These are phyloP conservation scores for baker's yeast (Saccharomyces cerevisiae) DNA, from an alignment of 805 yeast species.

Conservation along the genomic window DNA sequence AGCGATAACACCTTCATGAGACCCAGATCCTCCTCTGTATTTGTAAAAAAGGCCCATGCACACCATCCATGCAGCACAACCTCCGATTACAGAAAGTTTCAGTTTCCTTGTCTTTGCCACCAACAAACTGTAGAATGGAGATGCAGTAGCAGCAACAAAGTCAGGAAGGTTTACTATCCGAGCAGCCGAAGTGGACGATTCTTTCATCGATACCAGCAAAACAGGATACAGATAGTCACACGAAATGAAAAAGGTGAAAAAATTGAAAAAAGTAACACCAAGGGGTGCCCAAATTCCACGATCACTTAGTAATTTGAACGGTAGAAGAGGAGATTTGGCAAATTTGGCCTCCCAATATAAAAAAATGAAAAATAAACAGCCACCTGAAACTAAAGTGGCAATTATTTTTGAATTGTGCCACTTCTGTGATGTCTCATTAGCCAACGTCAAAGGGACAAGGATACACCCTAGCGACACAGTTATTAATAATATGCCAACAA, in stretches of 20 bases:
- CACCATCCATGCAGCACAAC: slow-evolving; percentile 44
- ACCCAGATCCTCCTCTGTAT: slow-evolving; percentile 46
- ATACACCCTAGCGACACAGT: slow-evolving; percentile 46
- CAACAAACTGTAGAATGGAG: slow-evolving; percentile 38
- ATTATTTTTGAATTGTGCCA: slow-evolving; percentile 50
- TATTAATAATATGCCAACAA: slow-evolving; percentile 47
- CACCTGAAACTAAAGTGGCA: slow-evolving; percentile 50
- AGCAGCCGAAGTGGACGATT: slow-evolving; percentile 44
- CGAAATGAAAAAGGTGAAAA: slow-evolving; percentile 51
- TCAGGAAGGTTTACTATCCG: slow-evolving; percentile 50
- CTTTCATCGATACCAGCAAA: slow-evolving; percentile 45
- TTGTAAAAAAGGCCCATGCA: slow-evolving; percentile 42
- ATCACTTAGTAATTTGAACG: slow-evolving; percentile 44
- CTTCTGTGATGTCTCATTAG: slow-evolving; percentile 41
- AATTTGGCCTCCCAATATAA: slow-evolving; percentile 44
- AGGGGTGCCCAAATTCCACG: slow-evolving; percentile 56
- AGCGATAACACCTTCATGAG: slow-evolving; percentile 46
- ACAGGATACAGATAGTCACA: slow-evolving; percentile 53
- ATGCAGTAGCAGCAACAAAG: slow-evolving; percentile 46
- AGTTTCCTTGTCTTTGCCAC: slow-evolving; percentile 22
- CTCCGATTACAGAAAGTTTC: slow-evolving; percentile 50
- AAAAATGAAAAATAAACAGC: slow-evolving; percentile 42
- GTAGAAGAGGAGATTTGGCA: slow-evolving; percentile 46
- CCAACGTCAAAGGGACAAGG: slow-evolving; percentile 55
- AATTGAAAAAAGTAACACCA: slow-evolving; percentile 41